A percentile compares a stretch with the other conserved stretches of the same genome.
These are phyloP conservation scores for Xylaria multiplex DNA, from an alignment of 2,329 filamentous ascomycete species.

Conservation along the genomic window DNA sequence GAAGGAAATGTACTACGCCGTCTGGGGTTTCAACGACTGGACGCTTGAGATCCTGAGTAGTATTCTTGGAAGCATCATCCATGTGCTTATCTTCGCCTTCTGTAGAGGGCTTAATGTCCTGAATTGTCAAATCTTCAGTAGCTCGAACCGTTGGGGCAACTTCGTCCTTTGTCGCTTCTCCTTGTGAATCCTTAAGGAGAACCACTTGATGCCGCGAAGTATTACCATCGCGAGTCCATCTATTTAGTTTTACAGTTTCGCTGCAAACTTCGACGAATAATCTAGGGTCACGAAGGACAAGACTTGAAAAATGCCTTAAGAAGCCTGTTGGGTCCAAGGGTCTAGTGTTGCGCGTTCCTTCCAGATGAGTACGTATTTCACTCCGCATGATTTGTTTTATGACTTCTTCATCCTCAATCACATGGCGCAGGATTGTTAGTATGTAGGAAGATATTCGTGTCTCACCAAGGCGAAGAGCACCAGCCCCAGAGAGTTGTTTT, in stretches of 20 bases:
- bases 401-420: constrained; percentile 92
- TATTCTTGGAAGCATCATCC: constrained; percentile 70
- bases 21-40: constrained; percentile 92
- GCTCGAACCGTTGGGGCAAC: constrained; percentile 58
- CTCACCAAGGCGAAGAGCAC: constrained; percentile 75
- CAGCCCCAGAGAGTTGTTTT: constrained; percentile 85
- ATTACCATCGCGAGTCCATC: constrained; percentile 60
- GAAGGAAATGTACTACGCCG: constrained; percentile 92
- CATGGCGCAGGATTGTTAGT: constrained; percentile 88
- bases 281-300: constrained; percentile 82
- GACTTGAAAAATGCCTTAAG: constrained; percentile 78
- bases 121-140: constrained; percentile 58
- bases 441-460: constrained; percentile 68
- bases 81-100: constrained; percentile 69
- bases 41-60: constrained; percentile 74
- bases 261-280: constrained; percentile 89
- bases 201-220: constrained; percentile 51
- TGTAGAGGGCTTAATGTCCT: constrained; percentile 69
- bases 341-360: constrained; percentile 63
- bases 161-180: constrained; percentile 51
- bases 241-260: constrained; percentile 79
- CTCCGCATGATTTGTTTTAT: constrained; percentile 91
- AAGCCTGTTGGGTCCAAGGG: constrained; percentile 77
- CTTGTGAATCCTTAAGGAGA: constrained; percentile 54
- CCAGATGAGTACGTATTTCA: constrained; percentile 84